Evolutionary conservation across 139 green algal genomes (phyloP).

Genomic region (Tetradesmus lagerheimii): DNA sequence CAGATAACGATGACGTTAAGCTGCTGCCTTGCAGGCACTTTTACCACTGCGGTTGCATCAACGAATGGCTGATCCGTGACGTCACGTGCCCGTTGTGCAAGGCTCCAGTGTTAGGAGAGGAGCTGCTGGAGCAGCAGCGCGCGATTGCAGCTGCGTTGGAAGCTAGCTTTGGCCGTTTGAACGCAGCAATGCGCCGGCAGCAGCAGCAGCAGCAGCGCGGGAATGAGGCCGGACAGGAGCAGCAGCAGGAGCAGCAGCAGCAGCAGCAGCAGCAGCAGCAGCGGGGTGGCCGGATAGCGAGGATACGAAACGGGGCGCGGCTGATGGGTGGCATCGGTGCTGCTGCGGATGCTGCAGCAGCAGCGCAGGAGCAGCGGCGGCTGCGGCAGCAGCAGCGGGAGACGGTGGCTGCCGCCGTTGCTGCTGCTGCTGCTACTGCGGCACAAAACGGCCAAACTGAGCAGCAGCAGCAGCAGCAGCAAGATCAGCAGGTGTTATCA

Average conservation of each 20-base stretch:
- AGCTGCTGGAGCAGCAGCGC: conserved; percentile 14
- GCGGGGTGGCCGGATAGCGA: neutral
- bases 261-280: conserved; percentile 10
- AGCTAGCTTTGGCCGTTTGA: conserved; percentile 8
- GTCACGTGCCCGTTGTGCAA: conserved; percentile 36
- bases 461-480: conserved; percentile 28
- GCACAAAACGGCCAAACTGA: neutral
- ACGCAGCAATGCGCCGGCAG: neutral
- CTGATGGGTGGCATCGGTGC: neutral
- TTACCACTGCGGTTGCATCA: conserved; percentile 27
- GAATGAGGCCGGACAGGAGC: neutral
- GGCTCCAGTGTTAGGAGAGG: neutral
- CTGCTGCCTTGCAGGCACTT: conserved; percentile 39
- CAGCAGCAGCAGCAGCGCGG: neutral
- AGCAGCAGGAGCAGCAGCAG: neutral
- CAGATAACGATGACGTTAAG: conserved; percentile 32
- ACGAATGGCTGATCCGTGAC: conserved; percentile 29
- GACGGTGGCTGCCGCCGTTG: neutral
- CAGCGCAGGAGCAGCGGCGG: neutral
- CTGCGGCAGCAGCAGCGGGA: neutral
- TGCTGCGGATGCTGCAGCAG: neutral
- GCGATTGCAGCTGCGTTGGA: neutral
- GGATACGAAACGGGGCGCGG: neutral
- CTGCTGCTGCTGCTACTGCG: neutral
- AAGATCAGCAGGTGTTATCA: neutral